These are phyloP conservation scores for Sicyos baderoa DNA, from an alignment of 306 rosid species.

Conservation along the genomic window DNA sequence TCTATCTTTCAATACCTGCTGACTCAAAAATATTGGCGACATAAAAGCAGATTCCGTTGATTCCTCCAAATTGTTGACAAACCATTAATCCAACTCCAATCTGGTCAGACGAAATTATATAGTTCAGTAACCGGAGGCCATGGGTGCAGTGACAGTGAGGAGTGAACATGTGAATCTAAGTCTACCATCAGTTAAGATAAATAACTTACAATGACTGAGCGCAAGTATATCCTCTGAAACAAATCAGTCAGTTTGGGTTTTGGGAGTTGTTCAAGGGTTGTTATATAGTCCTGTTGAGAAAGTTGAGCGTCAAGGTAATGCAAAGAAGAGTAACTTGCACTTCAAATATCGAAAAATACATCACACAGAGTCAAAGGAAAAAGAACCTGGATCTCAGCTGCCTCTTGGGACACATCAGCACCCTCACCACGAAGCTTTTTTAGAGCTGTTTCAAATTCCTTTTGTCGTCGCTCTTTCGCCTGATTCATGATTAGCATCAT, in stretches of 20 bases:
- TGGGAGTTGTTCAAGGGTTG: slow-evolving; percentile 58
- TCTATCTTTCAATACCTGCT: slow-evolving; percentile 44
- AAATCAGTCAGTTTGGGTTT: slow-evolving; percentile 63
- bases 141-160: not conserved
- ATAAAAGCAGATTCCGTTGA: slow-evolving; percentile 74
- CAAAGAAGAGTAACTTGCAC: not conserved
- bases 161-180: not conserved
- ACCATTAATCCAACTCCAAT: slow-evolving; percentile 80
- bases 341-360: not conserved
- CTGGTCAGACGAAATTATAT: slow-evolving; percentile 32
- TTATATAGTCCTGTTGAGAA: slow-evolving; percentile 56
- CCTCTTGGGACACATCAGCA: slow-evolving; percentile 59
- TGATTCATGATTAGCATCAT: slow-evolving; percentile 25
- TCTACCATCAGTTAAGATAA: not conserved
- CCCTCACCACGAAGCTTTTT: slow-evolving; percentile 69
- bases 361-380: slow-evolving; percentile 1
- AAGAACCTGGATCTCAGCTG: slow-evolving; percentile 73
- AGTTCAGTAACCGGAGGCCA: not conserved
- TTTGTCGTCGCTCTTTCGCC: slow-evolving; percentile 57
- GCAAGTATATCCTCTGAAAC: slow-evolving; percentile 66
- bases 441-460: slow-evolving; percentile 55
- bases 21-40: slow-evolving; percentile 61
- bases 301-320: not conserved
- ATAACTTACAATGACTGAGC: slow-evolving; percentile 52
- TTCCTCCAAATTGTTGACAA: slow-evolving; percentile 92